A percentile compares a stretch with the other conserved stretches of the same genome.
phyloP scores from a whole-genome alignment of 2,329 filamentous ascomycete species.

The Tympanopsis confertula region DNA sequence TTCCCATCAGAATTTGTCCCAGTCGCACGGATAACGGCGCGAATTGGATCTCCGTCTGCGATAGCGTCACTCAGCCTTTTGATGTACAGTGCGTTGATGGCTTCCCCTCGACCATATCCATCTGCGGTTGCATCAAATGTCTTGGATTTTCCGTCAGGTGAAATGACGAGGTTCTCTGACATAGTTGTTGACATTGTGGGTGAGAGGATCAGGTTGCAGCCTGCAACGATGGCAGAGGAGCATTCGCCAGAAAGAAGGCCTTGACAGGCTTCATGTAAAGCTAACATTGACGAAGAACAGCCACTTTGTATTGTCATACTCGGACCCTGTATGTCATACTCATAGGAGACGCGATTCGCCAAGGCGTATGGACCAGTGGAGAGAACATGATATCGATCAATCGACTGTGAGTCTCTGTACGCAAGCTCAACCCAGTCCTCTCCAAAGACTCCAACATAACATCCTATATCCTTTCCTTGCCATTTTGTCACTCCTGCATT shows the following conservation, averaged over 20 bases:
- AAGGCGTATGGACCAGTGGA: background rate
- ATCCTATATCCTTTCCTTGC: background rate
- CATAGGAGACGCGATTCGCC: background rate
- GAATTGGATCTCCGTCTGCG: slow-evolving; percentile 24
- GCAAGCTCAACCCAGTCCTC: background rate
- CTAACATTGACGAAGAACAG: background rate
- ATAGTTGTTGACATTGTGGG: background rate
- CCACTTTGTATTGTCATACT: background rate
- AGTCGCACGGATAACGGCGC: slow-evolving; percentile 16
- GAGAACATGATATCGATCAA: background rate
- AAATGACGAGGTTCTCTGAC: too few species aligned
- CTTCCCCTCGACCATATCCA: slow-evolving; percentile 9
- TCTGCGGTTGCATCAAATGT: slow-evolving; percentile 1
- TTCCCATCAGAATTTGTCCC: slow-evolving; percentile 16
- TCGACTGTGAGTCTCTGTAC: background rate
- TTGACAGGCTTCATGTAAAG: background rate
- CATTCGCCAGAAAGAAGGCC: slow-evolving; percentile 7
- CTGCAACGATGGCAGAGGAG: slow-evolving; percentile 2
- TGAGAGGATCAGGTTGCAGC: background rate
- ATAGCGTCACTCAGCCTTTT: slow-evolving; percentile 30
- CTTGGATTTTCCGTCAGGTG: too few species aligned
- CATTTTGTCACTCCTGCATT: background rate
- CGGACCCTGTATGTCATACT: background rate
- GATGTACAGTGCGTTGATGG: slow-evolving; percentile 31
- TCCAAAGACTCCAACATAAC: background rate